Evolutionary conservation across 2,329 filamentous ascomycete species (phyloP), one percentile per base, ranked within the genome.

Genomic region (Aureobasidium mangrovei): DNA sequence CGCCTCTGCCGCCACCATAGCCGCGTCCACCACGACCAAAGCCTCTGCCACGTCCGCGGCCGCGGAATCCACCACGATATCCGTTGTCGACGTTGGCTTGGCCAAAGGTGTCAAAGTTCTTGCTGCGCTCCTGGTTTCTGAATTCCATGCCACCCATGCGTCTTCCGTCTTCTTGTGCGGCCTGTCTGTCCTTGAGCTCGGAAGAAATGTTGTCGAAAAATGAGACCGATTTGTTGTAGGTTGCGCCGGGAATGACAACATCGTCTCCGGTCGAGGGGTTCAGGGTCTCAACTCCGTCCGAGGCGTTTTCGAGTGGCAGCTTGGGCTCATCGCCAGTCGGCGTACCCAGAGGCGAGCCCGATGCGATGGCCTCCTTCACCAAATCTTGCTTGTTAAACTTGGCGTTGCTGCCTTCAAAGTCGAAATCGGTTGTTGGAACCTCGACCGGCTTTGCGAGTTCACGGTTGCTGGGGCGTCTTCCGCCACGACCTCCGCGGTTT

Each of bases 161-260:
- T 67, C 83, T 82, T 59, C 82, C 79, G 4, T 78, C 79, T 40
- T 76, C 77, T 47, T 65, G 59, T 38, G 83, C 84, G 58, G 91
- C 88, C 49, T 88, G 83, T 41, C 93, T 83, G 60, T 98, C 93
- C 69, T 87, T 94, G 58, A 88, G 80, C 68, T 98, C 93, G 61
- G 88, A 95, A 0, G 89, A 95, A 60, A 98, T 96, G 70, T 98
- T 96, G 72, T 98, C 93, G 66, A 98, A 98, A 77, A 98, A 98
- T 1, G 89, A 95, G 3, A 75, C 83, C 4, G 84, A 79, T 72
- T 90, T 95, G 75, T 96, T 91, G 73, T 98, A 98, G 7, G 62
- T 58, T 24, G 69, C 64, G 7, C 59, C 56, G 5, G 75, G 76
- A 9, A 74, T 72, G 10, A 76, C 70, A 1, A 76, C 70, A 10